Base-by-base conservation (phyloP, 208 protist species). In the Angomonas deanei region DNA sequence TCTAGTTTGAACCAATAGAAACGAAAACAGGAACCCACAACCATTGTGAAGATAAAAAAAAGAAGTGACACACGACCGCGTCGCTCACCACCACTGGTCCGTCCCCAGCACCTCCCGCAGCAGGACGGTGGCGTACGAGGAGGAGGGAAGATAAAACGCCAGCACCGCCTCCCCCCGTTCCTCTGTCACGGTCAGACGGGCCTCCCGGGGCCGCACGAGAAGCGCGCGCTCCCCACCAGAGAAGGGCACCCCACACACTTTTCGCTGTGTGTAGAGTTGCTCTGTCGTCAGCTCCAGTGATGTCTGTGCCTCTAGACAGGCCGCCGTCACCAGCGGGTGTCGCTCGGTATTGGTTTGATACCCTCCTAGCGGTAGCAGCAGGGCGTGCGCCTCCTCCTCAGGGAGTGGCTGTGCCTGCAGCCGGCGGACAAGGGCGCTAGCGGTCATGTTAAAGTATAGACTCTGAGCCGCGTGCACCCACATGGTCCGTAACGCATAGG, bases 401-500 rank as follows among this genome's bases (percentile, higher is more conserved):
- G 50, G 5, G 8, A 24, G 5, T 11, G 5, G 47, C 3, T 17
- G 13, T 17, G 11, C 11, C 1, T 42, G 53, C 53, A 33, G 53
- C n/a, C 53, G 53, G 27, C 27, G 26, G 4, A 57, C 66, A 15
- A 85, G 28, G 34, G 61, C 71, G 5, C 77, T 86, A 33, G 84
- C 76, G 28, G 68, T 39, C 4, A 82, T 17, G 64, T 94, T 94
- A 57, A 94, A 94, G 64, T 88, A 83, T 26, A 81, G 67, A 53
- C 85, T 91, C 53, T 94, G 88, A 1, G 72, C 88, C 0, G 83
- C 82, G 58, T 92, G 80, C 31, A 94, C 70, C 85, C 88, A 94
- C 47, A 94, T 62, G 5, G 64, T 65, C 19, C 81, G 80, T 52
- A 91, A 52, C 17, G 71, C 64, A 55, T 76, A 94, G 3, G 88